phyloP scores from a whole-genome alignment of 2,329 filamentous ascomycete genomes.

The Fusarium veterinarium region DNA sequence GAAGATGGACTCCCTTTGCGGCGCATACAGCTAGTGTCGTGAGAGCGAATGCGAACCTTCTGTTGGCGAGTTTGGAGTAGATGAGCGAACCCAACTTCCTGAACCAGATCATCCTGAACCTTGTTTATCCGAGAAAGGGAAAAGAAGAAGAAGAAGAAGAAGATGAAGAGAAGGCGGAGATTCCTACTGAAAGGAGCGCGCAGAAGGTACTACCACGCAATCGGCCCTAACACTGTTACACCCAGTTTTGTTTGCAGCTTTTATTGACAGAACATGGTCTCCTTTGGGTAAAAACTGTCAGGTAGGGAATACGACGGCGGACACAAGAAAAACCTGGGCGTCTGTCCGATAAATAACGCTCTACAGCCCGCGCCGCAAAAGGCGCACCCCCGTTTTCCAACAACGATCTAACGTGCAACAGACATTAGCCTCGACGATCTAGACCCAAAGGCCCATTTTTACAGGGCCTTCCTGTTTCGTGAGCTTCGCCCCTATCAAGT shows the following conservation, averaged over 20 bases:
- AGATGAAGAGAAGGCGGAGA: not conserved
- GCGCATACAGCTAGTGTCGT: constrained; percentile 46
- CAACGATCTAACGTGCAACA: constrained; percentile 9
- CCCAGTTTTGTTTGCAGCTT: not conserved
- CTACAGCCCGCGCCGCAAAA: not conserved
- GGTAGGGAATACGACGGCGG: not conserved
- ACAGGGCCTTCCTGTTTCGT: not conserved
- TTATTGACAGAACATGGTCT: constrained; percentile 7
- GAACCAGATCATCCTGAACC: constrained; percentile 9
- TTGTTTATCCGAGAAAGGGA: not conserved
- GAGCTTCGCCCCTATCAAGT: not conserved
- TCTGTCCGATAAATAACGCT: constrained; percentile 29
- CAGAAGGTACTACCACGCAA: not conserved
- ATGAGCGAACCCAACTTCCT: constrained; percentile 24
- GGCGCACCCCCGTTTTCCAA: not conserved
- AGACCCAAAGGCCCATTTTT: not conserved
- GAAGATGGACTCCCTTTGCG: constrained; percentile 49
- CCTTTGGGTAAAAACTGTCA: not conserved
- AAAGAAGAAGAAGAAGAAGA: not conserved
- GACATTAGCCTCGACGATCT: constrained; percentile 12
- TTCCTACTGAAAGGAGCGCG: not conserved
- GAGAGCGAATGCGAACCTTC: constrained; percentile 49
- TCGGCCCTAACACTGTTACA: constrained; percentile 25
- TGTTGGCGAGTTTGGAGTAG: constrained; percentile 44
- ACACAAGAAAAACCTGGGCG: not conserved